phyloP scores from a whole-genome alignment of 2,329 filamentous ascomycete genomes.

The Dactylella cylindrospora region DNA sequence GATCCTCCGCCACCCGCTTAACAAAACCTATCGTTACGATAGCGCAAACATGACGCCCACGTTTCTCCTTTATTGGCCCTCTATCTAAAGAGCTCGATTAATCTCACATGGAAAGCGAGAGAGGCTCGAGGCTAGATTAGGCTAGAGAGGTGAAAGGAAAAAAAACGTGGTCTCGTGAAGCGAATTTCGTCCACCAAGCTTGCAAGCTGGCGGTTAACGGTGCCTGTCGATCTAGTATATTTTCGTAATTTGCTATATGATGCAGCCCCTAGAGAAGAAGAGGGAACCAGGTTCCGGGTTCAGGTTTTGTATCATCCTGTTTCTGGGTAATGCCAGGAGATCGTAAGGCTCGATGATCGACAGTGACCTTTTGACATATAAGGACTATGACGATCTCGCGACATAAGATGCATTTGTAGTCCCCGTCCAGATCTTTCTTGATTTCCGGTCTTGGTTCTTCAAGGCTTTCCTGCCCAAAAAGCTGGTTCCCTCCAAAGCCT shows the following conservation, averaged over 20 bases:
- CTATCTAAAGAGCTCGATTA: no score
- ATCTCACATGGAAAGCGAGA: neutral
- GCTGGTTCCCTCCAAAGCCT: no score
- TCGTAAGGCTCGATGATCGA: neutral
- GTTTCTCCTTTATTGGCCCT: slow-evolving; percentile 5
- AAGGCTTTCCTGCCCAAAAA: neutral
- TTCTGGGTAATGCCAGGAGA: slow-evolving; percentile 10
- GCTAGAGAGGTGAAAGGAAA: neutral
- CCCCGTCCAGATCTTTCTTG: neutral
- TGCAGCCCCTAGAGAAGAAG: no score
- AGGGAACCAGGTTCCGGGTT: neutral
- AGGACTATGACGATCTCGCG: slow-evolving; percentile 1
- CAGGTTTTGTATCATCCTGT: neutral
- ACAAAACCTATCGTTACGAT: no score
- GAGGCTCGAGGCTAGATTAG: neutral
- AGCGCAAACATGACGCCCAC: slow-evolving; percentile 13
- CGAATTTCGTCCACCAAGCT: no score
- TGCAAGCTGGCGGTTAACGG: neutral
- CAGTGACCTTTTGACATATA: slow-evolving; percentile 1
- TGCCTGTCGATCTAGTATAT: neutral
- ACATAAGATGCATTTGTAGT: no score
- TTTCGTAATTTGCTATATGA: no score
- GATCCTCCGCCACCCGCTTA: no score
- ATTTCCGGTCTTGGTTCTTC: neutral
- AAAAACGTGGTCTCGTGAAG: no score